Evolutionary conservation across 2,329 filamentous ascomycete species (phyloP).

Genomic region (Fusarium sp.): DNA sequence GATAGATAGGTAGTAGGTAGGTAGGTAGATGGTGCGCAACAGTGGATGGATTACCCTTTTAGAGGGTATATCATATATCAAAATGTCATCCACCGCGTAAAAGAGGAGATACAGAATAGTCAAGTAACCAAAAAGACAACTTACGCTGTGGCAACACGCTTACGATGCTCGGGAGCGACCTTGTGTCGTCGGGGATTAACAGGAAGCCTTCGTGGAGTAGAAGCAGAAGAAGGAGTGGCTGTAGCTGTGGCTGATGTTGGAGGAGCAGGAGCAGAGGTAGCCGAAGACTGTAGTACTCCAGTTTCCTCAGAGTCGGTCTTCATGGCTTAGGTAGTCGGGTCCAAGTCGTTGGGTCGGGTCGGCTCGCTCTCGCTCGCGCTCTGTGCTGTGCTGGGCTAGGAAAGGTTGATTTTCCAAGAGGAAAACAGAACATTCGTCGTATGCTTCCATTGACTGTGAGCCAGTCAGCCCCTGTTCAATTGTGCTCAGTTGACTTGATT

Average conservation of each 20-base stretch:
- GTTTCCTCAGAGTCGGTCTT: conserved; percentile 18
- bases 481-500: conserved; percentile 5
- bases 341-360: conserved; percentile 6
- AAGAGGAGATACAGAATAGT: background rate
- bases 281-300: conserved; percentile 24
- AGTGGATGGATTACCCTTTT: background rate
- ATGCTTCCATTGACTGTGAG: conserved; percentile 21
- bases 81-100: background rate
- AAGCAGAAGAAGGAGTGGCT: background rate
- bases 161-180: conserved; percentile 59
- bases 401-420: conserved; percentile 23
- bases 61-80: background rate
- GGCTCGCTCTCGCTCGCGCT: background rate
- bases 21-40: conserved; percentile 1
- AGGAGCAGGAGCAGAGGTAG: conserved; percentile 23
- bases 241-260: conserved; percentile 18
- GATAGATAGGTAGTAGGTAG: background rate
- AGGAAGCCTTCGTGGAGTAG: conserved; percentile 54
- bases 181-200: conserved; percentile 63
- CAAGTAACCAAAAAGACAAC: conserved; percentile 38
- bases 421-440: conserved; percentile 31
- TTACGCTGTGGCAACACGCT: conserved; percentile 63
- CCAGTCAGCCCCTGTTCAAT: conserved; percentile 26
- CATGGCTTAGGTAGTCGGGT: conserved; percentile 19
- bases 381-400: background rate